These are phyloP conservation scores for Colletotrichum eremochloae DNA, from an alignment of 2,329 filamentous ascomycete species.

Conservation along the genomic window DNA sequence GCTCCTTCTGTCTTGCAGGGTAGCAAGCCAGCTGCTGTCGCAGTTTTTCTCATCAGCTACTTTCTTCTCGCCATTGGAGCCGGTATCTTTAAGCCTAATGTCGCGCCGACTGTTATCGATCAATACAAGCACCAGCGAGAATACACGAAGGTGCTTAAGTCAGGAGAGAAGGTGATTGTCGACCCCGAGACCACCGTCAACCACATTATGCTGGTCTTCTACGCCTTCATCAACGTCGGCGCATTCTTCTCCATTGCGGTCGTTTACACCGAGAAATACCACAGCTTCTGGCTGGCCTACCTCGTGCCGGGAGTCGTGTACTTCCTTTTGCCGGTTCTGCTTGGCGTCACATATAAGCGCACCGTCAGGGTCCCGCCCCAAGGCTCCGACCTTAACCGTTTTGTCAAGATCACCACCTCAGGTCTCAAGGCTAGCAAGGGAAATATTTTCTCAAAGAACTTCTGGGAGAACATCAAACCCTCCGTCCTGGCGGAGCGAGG, in stretches of 20 bases:
- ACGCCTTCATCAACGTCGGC: slow-evolving; percentile 68
- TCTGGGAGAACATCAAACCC: slow-evolving; percentile 73
- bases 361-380: slow-evolving; percentile 70
- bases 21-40: slow-evolving; percentile 63
- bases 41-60: slow-evolving; percentile 72
- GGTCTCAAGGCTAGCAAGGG: slow-evolving; percentile 66
- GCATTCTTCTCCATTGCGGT: slow-evolving; percentile 66
- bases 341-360: slow-evolving; percentile 68
- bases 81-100: slow-evolving; percentile 79
- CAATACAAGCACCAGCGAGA: slow-evolving; percentile 62
- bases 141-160: slow-evolving; percentile 62
- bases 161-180: slow-evolving; percentile 75
- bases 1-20: slow-evolving; percentile 58
- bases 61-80: slow-evolving; percentile 71
- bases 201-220: slow-evolving; percentile 76
- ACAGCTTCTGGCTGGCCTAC: slow-evolving; percentile 64
- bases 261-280: slow-evolving; percentile 65
- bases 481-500: slow-evolving; percentile 60
- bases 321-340: slow-evolving; percentile 68
- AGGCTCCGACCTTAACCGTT: slow-evolving; percentile 75
- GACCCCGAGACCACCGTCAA: slow-evolving; percentile 75
- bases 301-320: slow-evolving; percentile 65
- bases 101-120: slow-evolving; percentile 76
- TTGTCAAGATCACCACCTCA: slow-evolving; percentile 66
- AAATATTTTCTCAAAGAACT: slow-evolving; percentile 66